Evolutionary conservation across 495 filamentous ascomycete species (phyloP), one percentile per base, ranked within the genome.

Genomic region (Hypoxylon crocopeplum): DNA sequence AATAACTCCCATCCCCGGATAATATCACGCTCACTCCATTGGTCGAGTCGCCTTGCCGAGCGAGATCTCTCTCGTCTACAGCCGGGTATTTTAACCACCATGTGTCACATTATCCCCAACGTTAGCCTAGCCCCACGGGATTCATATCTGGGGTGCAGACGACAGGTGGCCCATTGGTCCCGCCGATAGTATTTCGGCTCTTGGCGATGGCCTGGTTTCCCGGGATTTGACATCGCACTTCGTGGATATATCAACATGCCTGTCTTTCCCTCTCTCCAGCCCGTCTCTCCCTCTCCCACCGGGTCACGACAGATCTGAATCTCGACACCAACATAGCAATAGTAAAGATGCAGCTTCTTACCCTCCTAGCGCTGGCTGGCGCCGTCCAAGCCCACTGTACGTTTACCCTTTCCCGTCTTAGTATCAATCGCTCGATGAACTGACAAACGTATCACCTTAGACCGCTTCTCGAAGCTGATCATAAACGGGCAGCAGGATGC

Each of bases 401-500:
- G 65, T 45, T 3, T n/a, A n/a, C 6, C 5, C 32, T 6, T n/a
- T n/a, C 17, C 33, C 32, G 16, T 22, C 19, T 32, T 22, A 20
- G 12, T 33, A 21, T 11, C 27, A 22, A 12, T 22, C 22, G 15
- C 1, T 22, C 12, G 17, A 17, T 12, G 1, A 2, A 16, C 32
- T 33, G 49, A 59, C 62, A 15, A 12, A 15, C 1, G 10, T 21
- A 8, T 19, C 19, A 22, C 32, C n/a, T 0, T 42, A 75, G 72
- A 73, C 60, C 66, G 58, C 42, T 77, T 77, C 67, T 72, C 73
- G 7, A 71, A 70, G 38, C 67, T 76, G 3, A 60, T 78, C 46
- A 32, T 77, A 13, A 64, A 73, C 55, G 70, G 73, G 12, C 36
- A 48, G 13, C 20, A 62, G 7, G 74, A 77, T 40, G 50, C 66